Evolutionary conservation across 2,329 filamentous ascomycete genomes (phyloP), one percentile per base, ranked within the genome.

Genomic region (Coniella vitis): DNA sequence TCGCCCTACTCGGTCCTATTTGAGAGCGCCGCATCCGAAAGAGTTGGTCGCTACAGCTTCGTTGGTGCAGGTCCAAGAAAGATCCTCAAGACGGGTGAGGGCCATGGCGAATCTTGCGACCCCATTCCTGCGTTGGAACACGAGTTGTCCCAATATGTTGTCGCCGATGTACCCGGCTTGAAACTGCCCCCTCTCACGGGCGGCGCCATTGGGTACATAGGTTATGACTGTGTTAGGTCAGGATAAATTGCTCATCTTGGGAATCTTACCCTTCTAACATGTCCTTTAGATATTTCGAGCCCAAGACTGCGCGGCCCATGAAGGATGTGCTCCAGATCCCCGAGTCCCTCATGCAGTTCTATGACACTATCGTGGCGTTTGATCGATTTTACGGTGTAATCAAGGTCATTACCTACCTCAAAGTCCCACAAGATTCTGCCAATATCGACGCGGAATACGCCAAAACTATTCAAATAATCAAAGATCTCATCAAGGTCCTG

Each of bases 341-440:
- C 0, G 93, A 98, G 74, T 90, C 88, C 51, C 74, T 97, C 25
- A 97, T 98, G 66, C 97, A 97, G 88, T 76, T 98, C 13, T 97
- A 89, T 66, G 87, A 97, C 65, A 96, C 91, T 36, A 85, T 97
- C 52, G 78, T 98, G 22, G 90, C 90, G 9, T 90, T 97, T 61
- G 93, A 98, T 63, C 85, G 95, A 61, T 96, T 97, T 71, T 95
- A 83, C 67, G 90, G 91, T 62, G 82, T 90, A 48, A 83, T 95
- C 68, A 94, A 95, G 69, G 84, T 97, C 60, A 88, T 97, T 56
- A 95, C 90, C 32, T 96, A 96, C 65, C 74, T 97, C 52, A 55
- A 52, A 21, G 55, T 95, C 16, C 84, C 84, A 21, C 64, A 71
- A 37, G 68, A 73, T 47, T 70, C 63, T 13, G 65, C 70, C 9